phyloP scores from a whole-genome alignment of 2,329 filamentous ascomycete species.

The Pseudogymnoascus sp. region DNA sequence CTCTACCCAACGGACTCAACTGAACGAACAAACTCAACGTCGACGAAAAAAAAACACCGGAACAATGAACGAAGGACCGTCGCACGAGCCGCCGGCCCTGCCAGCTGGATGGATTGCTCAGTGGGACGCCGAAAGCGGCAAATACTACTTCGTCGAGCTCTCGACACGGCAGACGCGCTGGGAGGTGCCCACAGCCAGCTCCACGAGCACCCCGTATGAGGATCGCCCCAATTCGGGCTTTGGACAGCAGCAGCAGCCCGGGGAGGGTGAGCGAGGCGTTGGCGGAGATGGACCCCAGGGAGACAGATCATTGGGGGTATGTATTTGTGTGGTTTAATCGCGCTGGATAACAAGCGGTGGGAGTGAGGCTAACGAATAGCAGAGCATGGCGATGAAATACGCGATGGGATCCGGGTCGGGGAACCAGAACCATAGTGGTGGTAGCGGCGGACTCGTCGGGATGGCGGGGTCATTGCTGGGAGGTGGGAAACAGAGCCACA shows the following conservation, averaged over 20 bases:
- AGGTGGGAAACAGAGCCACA: conserved; percentile 13
- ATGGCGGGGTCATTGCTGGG: conserved; percentile 15
- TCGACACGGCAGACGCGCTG: conserved; percentile 65
- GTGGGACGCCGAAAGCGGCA: conserved; percentile 56
- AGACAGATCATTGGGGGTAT: conserved; percentile 58
- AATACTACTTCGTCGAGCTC: conserved; percentile 66
- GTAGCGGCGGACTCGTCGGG: conserved; percentile 21
- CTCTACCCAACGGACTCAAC: background rate
- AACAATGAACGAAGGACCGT: conserved; percentile 23
- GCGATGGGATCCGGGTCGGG: conserved; percentile 27
- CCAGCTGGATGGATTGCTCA: conserved; percentile 62
- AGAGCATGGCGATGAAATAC: conserved; percentile 18
- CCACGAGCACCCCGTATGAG: conserved; percentile 45
- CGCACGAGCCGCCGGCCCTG: conserved; percentile 44
- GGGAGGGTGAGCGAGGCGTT: conserved; percentile 20
- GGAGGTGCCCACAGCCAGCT: conserved; percentile 58
- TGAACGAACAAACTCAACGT: background rate
- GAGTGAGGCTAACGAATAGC: conserved; percentile 12
- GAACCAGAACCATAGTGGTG: conserved; percentile 18
- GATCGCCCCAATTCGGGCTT: conserved; percentile 25
- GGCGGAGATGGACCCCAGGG: conserved; percentile 45
- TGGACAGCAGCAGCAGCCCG: conserved; percentile 24
- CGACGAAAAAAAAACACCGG: background rate
- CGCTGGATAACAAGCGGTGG: background rate
- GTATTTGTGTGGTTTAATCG: conserved; percentile 26